Evolutionary conservation across 441 rosid genomes (phyloP).

Genomic region (Gossypium davidsonii): DNA sequence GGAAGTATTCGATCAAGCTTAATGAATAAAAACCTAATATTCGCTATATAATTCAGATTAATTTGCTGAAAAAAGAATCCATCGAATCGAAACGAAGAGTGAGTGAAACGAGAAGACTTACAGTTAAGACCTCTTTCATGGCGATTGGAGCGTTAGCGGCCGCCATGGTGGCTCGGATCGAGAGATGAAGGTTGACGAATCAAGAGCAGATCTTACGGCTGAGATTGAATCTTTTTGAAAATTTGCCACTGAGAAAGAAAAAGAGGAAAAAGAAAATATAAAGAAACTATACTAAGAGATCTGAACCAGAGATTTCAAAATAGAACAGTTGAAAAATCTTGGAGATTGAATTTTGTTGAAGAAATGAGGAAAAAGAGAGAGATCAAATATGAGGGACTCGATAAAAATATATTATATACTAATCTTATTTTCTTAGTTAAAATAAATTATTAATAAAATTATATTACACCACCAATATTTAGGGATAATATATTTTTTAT

Average conservation of each 20-base stretch:
- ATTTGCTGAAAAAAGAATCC: background rate
- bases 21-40: no score
- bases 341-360: constrained; percentile 1
- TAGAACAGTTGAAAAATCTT: constrained; percentile 18
- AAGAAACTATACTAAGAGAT: constrained; percentile 38
- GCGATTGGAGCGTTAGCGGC: constrained; percentile 61
- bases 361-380: constrained; percentile 7
- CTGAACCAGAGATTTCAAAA: constrained; percentile 34
- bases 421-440: no score
- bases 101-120: constrained; percentile 30
- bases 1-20: background rate
- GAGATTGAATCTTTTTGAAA: constrained; percentile 30
- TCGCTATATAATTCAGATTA: constrained; percentile 17
- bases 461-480: no score
- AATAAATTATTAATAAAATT: no score
- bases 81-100: background rate
- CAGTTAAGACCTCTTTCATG: constrained; percentile 61
- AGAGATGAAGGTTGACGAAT: constrained; percentile 23
- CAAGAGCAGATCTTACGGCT: constrained; percentile 42
- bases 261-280: background rate
- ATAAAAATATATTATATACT: background rate
- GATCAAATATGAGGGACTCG: constrained; percentile 35
- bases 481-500: no score
- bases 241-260: constrained; percentile 16
- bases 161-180: constrained; percentile 56